Base-by-base conservation (phyloP, 371 early-diverging fungal genomes). In the Actinomortierella wolfii region DNA sequence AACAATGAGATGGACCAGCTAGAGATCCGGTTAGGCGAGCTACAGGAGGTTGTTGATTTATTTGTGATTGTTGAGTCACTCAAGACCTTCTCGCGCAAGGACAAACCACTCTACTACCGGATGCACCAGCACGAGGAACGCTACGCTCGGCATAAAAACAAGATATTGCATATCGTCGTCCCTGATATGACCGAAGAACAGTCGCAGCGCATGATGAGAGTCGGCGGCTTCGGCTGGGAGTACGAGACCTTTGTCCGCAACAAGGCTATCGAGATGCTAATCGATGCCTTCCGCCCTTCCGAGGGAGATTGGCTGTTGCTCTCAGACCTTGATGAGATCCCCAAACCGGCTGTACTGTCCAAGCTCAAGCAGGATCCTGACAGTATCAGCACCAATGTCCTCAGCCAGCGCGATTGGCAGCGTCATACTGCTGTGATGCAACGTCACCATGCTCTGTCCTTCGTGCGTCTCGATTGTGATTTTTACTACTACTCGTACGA, bases 311-410 rank as follows among this genome's bases (percentile, higher is more conserved):
- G 57, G 61, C 21, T 61, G 29, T 41, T 57, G 3, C 50, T 61
- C 21, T 61, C 68, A 1, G 68, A 67, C 40, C 28, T 67, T n/a
- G 62, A 67, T 18, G 62, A 58, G 40, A 23, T 67, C 9, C 59
- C 55, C 0, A 42, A 61, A 1, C 26, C 50, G n/a, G 41, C 47
- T 1, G 34, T 57, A 1, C 17, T 67, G 7, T 4, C 34, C 34
- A 4, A 34, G 34, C 34, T 34, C 34, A 34, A 34, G 34, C 34
- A 11, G 34, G 34, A 34, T 34, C 34, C 34, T 11, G 11, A 11
- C 34, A 34, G 34, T 11, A 34, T 34, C 34, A 34, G 34, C 34
- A 34, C 34, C 34, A 34, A 34, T 6, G 34, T 34, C 34, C 34
- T 34, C 34, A 34, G 11, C 11, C 34, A 4, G 11, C 34, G 34